Base-by-base conservation (phyloP, 257 asterid species). In the Gynochthodes officinalis region DNA sequence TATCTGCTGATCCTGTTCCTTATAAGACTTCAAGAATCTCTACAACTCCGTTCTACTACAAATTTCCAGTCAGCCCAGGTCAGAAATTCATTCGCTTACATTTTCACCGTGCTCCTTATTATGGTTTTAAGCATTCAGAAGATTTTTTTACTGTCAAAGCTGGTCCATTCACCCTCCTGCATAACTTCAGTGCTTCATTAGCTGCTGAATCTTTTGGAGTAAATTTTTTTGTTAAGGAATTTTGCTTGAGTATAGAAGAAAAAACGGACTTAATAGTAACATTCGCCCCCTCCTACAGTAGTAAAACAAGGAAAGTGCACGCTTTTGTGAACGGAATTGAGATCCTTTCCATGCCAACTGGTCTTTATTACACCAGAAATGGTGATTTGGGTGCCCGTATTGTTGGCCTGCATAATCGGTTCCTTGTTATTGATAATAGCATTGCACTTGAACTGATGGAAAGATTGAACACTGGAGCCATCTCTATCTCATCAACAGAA, bases 241-340 rank as follows among this genome's bases (percentile, higher is more conserved):
- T 75, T 64, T 80, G 93, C 67, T 12, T 84, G 39, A 79, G 39
- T 72, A 44, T 75, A 7, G 71, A 52, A 21, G 77, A 80, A 52
- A 77, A 64, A 66, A 74, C 74, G 44, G 73, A 75, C 25, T 49
- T 86, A 23, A 50, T 60, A 37, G 23, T 89, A 30, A 78, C 75
- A 43, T 86, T 87, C 68, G 73, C 57, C 86, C 87, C 89, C 25
- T 72, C 79, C 16, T 64, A 44, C 37, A 40, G 50, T 10, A 28
- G 19, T 33, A 55, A 8, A 32, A 58, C 13, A 7, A 48, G 48
- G 37, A 16, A 43, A 40, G 64, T 57, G 15, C 76, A 67, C 43
- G 90, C 89, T 65, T 88, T 82, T 46, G 65, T 85, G 12, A 88
- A 88, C 54, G 89, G 87, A 32, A 84, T 85, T 27, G 90, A 87